Base-by-base conservation (phyloP, 371 early-diverging fungal species). In the Mortierella sp. region DNA sequence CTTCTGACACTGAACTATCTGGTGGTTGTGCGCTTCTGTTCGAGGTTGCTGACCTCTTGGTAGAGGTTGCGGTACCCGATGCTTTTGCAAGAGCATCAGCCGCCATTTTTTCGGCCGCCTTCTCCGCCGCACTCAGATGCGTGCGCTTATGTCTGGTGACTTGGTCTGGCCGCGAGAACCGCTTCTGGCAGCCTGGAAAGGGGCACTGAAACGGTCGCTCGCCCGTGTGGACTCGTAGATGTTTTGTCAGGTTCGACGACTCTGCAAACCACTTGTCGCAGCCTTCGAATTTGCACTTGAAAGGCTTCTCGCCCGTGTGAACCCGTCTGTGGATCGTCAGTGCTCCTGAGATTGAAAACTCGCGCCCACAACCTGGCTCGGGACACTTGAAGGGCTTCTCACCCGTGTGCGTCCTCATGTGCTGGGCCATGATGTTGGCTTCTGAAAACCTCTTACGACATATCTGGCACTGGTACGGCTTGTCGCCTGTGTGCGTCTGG, bases 401-500 rank as follows among this genome's bases (percentile, higher is more conserved):
- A 17, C 95, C 95, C 2, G 94, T 94, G 64, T 96, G 96, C 0
- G 87, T 90, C 23, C 92, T 82, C 87, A 89, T 85, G 62, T 94
- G 94, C 60, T 91, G 92, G n/a, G 88, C 85, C 89, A 95, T 90
- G 56, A 91, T 88, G 50, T 86, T 89, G 6, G 89, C 82, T 63
- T 94, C 94, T 12, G 93, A 89, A 76, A 95, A 96, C n/a, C 93
- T 81, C 78, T 91, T 91, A 48, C 83, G 82, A 70, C 96, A 96
- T 19, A 86, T 60, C 23, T 80, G 82, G 69, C 97, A 96, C 59
- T 89, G 86, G 59, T 88, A 95, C 1, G 96, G 96, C 72, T 93
- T 93, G 62, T 92, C 92, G 11, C 94, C 94, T 9, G 90, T 90
- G 79, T 93, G 95, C 26, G 92, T 93, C 68, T 93, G 94, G 24